Conservation (phyloP, 2,329 filamentous ascomycete genomes). For the Massarina eburnea region DNA sequence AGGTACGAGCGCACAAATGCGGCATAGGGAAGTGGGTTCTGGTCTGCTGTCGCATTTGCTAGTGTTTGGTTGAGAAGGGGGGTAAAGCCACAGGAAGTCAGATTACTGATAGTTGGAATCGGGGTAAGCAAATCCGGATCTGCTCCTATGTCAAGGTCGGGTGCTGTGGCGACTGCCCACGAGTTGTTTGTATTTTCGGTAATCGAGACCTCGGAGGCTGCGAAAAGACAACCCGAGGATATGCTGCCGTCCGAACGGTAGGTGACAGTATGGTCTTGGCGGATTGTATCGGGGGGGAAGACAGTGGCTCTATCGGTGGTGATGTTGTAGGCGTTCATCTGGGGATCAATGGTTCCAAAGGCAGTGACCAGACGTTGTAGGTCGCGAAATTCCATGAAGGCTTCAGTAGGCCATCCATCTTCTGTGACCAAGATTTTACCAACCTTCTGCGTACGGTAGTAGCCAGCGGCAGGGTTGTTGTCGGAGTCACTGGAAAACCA, state of each 20-base stretch:
- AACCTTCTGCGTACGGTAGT: conserved; percentile 51
- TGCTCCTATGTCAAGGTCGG: conserved; percentile 15
- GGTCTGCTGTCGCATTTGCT: conserved; percentile 53
- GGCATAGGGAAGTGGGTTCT: conserved; percentile 52
- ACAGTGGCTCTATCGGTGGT: conserved; percentile 53
- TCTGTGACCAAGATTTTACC: conserved; percentile 50
- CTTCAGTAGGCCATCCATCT: conserved; percentile 66
- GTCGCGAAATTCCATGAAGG: conserved; percentile 57
- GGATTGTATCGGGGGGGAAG: conserved; percentile 53
- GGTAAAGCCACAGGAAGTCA: conserved; percentile 62
- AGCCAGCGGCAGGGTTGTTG: conserved; percentile 54
- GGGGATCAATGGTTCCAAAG: conserved; percentile 59
- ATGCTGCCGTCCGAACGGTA: conserved; percentile 45
- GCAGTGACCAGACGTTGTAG: conserved; percentile 58
- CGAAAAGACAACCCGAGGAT: conserved; percentile 58
- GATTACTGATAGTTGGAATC: conserved; percentile 37
- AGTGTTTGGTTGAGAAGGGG: conserved; percentile 61
- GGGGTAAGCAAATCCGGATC: conserved; percentile 26
- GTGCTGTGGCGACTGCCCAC: conserved; percentile 31
- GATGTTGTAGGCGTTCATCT: conserved; percentile 60
- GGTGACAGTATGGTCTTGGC: conserved; percentile 30
- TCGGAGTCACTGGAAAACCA: conserved; percentile 53
- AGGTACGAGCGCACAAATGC: conserved; percentile 54
- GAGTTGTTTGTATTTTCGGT: conserved; percentile 54
- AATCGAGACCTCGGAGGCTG: conserved; percentile 44